phyloP scores from a whole-genome alignment of 2,329 filamentous ascomycete genomes.

The Cladosporium austrohemisphaericum region DNA sequence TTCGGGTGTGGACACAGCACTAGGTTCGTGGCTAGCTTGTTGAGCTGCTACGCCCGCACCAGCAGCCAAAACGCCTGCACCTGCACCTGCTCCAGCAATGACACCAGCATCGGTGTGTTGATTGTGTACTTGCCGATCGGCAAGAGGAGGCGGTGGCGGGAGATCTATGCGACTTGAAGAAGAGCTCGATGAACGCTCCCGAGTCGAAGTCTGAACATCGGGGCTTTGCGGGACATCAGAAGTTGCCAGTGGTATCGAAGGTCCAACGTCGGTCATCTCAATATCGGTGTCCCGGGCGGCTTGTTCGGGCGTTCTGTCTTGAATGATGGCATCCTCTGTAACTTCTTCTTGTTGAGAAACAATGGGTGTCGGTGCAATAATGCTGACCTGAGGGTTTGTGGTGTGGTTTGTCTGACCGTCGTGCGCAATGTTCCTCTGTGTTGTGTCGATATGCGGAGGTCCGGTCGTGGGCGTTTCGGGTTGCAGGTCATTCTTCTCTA shows the following conservation, averaged over 20 bases:
- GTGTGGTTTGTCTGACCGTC: constrained; percentile 4
- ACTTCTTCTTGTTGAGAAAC: constrained; percentile 34
- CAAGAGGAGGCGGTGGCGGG: constrained; percentile 55
- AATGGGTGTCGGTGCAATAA: constrained; percentile 46
- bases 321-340: constrained; percentile 37
- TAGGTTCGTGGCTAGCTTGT: constrained; percentile 26
- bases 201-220: constrained; percentile 5
- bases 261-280: constrained; percentile 60
- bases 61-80: constrained; percentile 3
- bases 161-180: constrained; percentile 28
- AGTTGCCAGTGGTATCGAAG: constrained; percentile 46
- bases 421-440: constrained; percentile 8
- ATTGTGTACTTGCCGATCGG: constrained; percentile 37
- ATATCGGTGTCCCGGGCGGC: constrained; percentile 52
- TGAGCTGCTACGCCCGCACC: constrained; percentile 7
- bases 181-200: constrained; percentile 25
- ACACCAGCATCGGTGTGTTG: constrained; percentile 19
- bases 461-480: constrained; percentile 13
- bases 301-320: constrained; percentile 49
- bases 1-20: constrained; percentile 38
- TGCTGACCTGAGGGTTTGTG: constrained; percentile 35
- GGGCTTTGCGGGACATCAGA: constrained; percentile 29
- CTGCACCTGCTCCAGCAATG: constrained; percentile 8
- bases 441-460: constrained; percentile 17
- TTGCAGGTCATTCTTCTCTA: constrained; percentile 13